Base-by-base conservation (phyloP, 805 yeast genomes). In the Pichia heedii region DNA sequence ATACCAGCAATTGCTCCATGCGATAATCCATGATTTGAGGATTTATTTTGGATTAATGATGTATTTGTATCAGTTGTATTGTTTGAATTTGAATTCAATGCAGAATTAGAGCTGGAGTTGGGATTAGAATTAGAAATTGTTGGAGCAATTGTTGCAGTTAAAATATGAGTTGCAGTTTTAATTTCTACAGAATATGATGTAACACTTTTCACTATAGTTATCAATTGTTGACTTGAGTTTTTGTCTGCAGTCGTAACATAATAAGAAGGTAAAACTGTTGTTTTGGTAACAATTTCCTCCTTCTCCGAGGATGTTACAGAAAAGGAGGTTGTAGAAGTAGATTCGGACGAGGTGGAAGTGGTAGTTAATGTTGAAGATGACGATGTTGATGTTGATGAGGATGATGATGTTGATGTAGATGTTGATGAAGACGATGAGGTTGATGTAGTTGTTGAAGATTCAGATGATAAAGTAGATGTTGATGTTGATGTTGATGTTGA, bases 1-100 rank as follows among this genome's bases (percentile, higher is more conserved):
- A 62, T 58, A 34, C 67, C 67, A 10, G 67, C 67, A 35, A 61
- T 59, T 13, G 63, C 61, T 35, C 67, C 67, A 20, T 53, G 55
- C 19, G 58, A 50, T 27, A 63, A 39, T 12, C 47, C 50, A 19
- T 30, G 18, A 9, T 36, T 22, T 18, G 41, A 35, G 11, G 20
- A 18, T 18, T 39, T 33, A 13, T 34, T 40, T 36, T 21, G 19
- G 15, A 13, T 29, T 13, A 2, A n/a, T 10, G 18, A 12, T 13
- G 32, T 29, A 29, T 29, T 15, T 12, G 32, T 13, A 29, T 15
- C 8, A 6, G 19, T 27, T 35, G 19, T 13, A 18, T 21, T 33
- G 9, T 4, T 2, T 33, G 22, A 18, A 33, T 16, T 10, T 18
- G 12, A 5, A 10, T 18, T 33, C 11, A 21, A 33, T 18, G 15